A percentile compares a stretch with the other conserved stretches of the same genome.
Conservation (phyloP, 768 basidiomycete genomes). For the Podaxis sp. region DNA sequence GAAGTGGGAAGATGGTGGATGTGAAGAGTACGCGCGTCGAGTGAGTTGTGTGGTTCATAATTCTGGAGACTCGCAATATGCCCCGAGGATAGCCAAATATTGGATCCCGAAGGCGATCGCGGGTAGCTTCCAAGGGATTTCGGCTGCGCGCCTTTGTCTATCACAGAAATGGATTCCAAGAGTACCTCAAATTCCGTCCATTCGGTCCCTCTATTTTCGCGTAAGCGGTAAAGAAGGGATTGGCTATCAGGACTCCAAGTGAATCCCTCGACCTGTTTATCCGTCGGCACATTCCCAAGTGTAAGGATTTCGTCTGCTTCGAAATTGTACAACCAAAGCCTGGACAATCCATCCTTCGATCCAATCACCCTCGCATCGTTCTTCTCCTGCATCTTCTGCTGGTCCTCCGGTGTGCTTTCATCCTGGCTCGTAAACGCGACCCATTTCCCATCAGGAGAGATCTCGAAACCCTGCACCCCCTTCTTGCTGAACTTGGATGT, state of each 20-base stretch:
- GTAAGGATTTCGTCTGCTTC: conserved; percentile 22
- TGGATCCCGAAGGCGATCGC: conserved; percentile 33
- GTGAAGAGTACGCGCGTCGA: conserved; percentile 33
- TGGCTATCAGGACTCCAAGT: conserved; percentile 34
- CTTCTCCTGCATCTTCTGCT: conserved; percentile 20
- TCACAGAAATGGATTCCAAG: conserved; percentile 27
- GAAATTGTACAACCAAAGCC: conserved; percentile 27
- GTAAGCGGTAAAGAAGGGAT: conserved; percentile 30
- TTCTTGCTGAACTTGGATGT: conserved; percentile 14
- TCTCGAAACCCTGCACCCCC: conserved; percentile 28
- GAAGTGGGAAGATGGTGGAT: conserved; percentile 20
- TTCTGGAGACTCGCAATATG: conserved; percentile 30
- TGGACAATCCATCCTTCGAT: conserved; percentile 23
- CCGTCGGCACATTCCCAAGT: conserved; percentile 21
- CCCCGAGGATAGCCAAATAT: conserved; percentile 29
- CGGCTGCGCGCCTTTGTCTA: conserved; percentile 20
- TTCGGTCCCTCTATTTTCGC: conserved; percentile 27
- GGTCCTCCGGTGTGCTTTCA: conserved; percentile 17
- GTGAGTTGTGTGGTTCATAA: conserved; percentile 27
- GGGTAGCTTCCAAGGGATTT: conserved; percentile 26
- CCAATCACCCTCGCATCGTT: conserved; percentile 29
- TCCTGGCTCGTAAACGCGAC: conserved; percentile 29
- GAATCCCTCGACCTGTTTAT: conserved; percentile 30
- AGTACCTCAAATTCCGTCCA: conserved; percentile 30
- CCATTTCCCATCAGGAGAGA: conserved; percentile 31